Percentiles rank a stretch among this genome's conserved stretches.
These are phyloP conservation scores for Fusarium sp. DNA, from an alignment of 2,329 filamentous ascomycete species.

Conservation along the genomic window DNA sequence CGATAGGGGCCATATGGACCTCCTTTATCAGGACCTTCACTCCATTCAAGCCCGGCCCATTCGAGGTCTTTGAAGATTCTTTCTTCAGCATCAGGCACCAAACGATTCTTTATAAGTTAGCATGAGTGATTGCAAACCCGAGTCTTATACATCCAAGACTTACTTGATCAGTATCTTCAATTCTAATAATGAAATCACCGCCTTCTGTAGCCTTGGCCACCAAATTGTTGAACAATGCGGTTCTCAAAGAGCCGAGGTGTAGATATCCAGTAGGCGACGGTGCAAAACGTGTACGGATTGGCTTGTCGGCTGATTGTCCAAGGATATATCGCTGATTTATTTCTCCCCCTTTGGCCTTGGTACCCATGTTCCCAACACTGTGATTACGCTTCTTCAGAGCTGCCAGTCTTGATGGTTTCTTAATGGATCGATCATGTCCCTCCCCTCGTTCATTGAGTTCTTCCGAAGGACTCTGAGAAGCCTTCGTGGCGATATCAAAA, in stretches of 20 bases:
- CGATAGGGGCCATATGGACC: constrained; percentile 87
- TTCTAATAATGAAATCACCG: constrained; percentile 87
- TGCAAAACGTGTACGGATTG: constrained; percentile 77
- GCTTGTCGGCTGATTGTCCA: constrained; percentile 63
- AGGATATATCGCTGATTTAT: constrained; percentile 44
- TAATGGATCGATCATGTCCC: neutral
- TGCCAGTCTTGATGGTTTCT: constrained; percentile 32
- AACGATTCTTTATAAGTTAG: constrained; percentile 70
- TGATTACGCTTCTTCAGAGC: constrained; percentile 37
- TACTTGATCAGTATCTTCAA: constrained; percentile 96
- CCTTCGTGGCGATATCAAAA: neutral
- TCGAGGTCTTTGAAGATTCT: constrained; percentile 80
- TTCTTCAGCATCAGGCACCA: constrained; percentile 81
- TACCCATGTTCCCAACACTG: neutral
- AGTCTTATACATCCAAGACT: constrained; percentile 28
- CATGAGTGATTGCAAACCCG: neutral
- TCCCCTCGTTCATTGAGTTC: neutral
- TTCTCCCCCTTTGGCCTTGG: neutral
- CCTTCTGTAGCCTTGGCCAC: constrained; percentile 82
- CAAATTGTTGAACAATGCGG: constrained; percentile 94
- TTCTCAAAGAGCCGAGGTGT: constrained; percentile 90
- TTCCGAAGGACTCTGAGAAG: neutral
- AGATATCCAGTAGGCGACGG: constrained; percentile 95
- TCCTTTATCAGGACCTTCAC: constrained; percentile 88
- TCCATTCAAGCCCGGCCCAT: constrained; percentile 93